Percentiles rank a stretch among this genome's conserved stretches.
Evolutionary conservation across 1,139 yeast species (phyloP).

Genomic region (Suhomyces maxii): DNA sequence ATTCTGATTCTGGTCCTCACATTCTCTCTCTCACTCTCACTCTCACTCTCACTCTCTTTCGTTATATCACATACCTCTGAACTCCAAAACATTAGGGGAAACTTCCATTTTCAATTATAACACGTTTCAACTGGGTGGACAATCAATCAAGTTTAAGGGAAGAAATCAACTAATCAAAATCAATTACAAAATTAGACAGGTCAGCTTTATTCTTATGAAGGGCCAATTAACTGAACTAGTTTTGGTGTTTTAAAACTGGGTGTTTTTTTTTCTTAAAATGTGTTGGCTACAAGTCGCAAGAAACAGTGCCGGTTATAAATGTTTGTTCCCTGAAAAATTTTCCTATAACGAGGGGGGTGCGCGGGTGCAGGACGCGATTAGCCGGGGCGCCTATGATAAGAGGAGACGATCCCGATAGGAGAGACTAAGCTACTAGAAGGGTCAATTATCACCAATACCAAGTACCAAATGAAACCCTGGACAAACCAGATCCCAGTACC

Average conservation of each 20-base stretch:
- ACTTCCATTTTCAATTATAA: slow-evolving; percentile 51
- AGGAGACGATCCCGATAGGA: slow-evolving; percentile 1
- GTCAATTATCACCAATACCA: no score
- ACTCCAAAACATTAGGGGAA: slow-evolving; percentile 61
- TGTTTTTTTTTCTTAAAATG: neutral
- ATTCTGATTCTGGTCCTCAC: no score
- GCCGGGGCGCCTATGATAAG: slow-evolving; percentile 1
- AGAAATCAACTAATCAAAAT: neutral
- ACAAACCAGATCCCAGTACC: no score
- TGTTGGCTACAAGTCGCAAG: neutral
- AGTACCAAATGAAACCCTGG: no score
- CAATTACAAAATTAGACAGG: neutral
- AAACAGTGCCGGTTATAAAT: slow-evolving; percentile 10
- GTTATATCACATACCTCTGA: slow-evolving; percentile 60
- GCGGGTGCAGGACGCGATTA: slow-evolving; percentile 6
- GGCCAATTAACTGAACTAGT: no score
- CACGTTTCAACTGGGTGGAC: slow-evolving; percentile 2
- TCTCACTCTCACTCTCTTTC: no score
- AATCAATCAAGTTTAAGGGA: slow-evolving; percentile 3
- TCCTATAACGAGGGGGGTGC: slow-evolving; percentile 8
- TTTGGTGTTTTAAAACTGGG: no score
- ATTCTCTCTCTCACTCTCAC: no score
- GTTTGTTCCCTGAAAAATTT: slow-evolving; percentile 8
- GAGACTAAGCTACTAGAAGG: neutral
- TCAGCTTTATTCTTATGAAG: neutral